Evolutionary conservation across 129 eudicot genomes (phyloP), one percentile per base, ranked within the genome.

Genomic region (Artemisia argyi): DNA sequence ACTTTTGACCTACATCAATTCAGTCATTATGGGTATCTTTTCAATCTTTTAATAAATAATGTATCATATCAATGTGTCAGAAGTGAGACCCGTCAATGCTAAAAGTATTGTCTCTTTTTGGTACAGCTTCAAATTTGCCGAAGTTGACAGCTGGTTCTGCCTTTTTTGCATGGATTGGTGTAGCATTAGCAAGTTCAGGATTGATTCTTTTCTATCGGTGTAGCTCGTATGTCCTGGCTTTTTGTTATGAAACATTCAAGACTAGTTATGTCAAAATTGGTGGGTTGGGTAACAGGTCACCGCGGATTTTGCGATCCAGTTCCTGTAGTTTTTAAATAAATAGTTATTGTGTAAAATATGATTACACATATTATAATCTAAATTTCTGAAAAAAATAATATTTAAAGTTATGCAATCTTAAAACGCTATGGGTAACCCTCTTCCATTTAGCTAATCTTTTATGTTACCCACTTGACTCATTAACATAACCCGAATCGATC

Each of bases 111-210:
- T 64, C 44, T 63, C 46, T 77, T 69, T 62, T 54, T 62, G 13
- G 15, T 77, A 76, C 93, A 95, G 99, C 85, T 75, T 58, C 88
- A 66, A 83, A 81, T 82, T 61, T 95, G 59, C 99, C 99, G 16
- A 85, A 85, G 58, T 81, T 95, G 81, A 85, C 97, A 12, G 89
- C 93, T 78, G 91, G 90, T 18, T 82, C 85, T 78, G 97, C 89
- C 14, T 83, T 90, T 77, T 74, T 86, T 84, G 97, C 97, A 7
- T 95, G 99, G 99, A 72, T 86, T 82, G 99, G 99, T 76, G 89
- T 90, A 57, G 46, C 78, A 65, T 80, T 84, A 22, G 97, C 97
- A 59, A 74, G 87, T 58, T 72, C 82, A 60, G 99, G 99, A 74
- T 65, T 95, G 69, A 52, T 91, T 76, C 72, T 85, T 79, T 95